A percentile compares a stretch with the other conserved stretches of the same genome.
These are phyloP conservation scores for Fomitopsis pinicola DNA, from an alignment of 1,284 basidiomycete species.

Conservation along the genomic window DNA sequence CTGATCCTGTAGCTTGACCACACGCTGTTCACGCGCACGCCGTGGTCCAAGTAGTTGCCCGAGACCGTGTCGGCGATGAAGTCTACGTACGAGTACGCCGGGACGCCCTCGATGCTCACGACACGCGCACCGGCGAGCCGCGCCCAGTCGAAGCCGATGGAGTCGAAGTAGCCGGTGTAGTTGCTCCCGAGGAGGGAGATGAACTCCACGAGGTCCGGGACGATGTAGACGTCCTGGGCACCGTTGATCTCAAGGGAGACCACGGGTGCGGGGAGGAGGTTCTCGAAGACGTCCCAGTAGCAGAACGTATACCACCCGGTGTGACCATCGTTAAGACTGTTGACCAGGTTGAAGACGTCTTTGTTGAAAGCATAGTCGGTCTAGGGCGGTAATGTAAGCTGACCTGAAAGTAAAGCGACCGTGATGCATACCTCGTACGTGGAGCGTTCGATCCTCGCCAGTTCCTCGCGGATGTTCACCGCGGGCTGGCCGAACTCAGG, in stretches of 20 bases:
- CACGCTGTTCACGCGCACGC: slow-evolving; percentile 59
- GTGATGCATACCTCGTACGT: slow-evolving; percentile 36
- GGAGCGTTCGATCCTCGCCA: slow-evolving; percentile 45
- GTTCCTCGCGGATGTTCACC: slow-evolving; percentile 44
- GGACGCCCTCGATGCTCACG: slow-evolving; percentile 48
- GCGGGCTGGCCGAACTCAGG: slow-evolving; percentile 60
- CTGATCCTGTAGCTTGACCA: slow-evolving; percentile 57
- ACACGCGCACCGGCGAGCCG: slow-evolving; percentile 58
- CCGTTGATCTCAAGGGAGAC: slow-evolving; percentile 51
- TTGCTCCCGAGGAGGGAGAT: slow-evolving; percentile 15
- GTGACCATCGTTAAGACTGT: slow-evolving; percentile 59
- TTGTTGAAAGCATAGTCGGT: slow-evolving; percentile 58
- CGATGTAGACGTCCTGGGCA: slow-evolving; percentile 49
- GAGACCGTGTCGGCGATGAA: slow-evolving; percentile 51
- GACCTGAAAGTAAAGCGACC: neutral
- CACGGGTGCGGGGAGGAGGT: slow-evolving; percentile 55
- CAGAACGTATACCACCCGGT: slow-evolving; percentile 61
- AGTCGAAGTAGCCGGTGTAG: slow-evolving; percentile 47
- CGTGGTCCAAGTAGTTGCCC: slow-evolving; percentile 61
- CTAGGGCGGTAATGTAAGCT: slow-evolving; percentile 9
- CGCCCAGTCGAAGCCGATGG: slow-evolving; percentile 51
- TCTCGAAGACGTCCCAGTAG: slow-evolving; percentile 48
- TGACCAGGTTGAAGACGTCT: slow-evolving; percentile 53
- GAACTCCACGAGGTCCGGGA: slow-evolving; percentile 37
- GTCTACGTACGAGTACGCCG: slow-evolving; percentile 54